These are phyloP conservation scores for Paraurostyla sp. DNA, from an alignment of 73 alveolate species.

Conservation along the genomic window DNA sequence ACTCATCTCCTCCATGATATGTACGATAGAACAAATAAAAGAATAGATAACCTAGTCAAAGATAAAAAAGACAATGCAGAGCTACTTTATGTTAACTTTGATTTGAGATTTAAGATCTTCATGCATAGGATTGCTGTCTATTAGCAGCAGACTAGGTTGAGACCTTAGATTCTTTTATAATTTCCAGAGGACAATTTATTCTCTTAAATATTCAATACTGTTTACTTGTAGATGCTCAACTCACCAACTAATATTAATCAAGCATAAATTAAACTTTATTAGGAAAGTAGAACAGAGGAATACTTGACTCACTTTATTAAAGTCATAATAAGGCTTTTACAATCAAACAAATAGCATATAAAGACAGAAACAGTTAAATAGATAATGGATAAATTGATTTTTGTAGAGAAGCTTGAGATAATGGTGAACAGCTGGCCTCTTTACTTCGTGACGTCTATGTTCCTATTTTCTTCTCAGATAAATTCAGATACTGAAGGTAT, in stretches of 20 bases:
- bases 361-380: background rate
- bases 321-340: background rate
- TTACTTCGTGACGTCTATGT: constrained; percentile 37
- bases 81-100: constrained; percentile 37
- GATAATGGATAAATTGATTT: constrained; percentile 2
- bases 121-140: background rate
- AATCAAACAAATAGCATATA: background rate
- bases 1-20: constrained; percentile 46
- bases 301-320: constrained; percentile 18
- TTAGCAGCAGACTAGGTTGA: background rate
- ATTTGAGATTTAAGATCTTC: constrained; percentile 6
- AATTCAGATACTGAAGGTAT: constrained; percentile 39
- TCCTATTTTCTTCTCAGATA: background rate
- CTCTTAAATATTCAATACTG: background rate
- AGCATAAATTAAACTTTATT: background rate
- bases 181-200: constrained; percentile 29
- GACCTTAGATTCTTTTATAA: background rate
- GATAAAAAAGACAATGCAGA: background rate
- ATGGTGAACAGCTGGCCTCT: constrained; percentile 46
- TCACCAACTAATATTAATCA: background rate
- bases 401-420: constrained; percentile 10
- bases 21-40: constrained; percentile 18
- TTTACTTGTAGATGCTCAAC: background rate
- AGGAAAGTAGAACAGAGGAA: no score
- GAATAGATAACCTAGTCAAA: constrained; percentile 1